These are phyloP conservation scores for Fusarium floridanum DNA, from an alignment of 2,329 filamentous ascomycete species.

Conservation along the genomic window DNA sequence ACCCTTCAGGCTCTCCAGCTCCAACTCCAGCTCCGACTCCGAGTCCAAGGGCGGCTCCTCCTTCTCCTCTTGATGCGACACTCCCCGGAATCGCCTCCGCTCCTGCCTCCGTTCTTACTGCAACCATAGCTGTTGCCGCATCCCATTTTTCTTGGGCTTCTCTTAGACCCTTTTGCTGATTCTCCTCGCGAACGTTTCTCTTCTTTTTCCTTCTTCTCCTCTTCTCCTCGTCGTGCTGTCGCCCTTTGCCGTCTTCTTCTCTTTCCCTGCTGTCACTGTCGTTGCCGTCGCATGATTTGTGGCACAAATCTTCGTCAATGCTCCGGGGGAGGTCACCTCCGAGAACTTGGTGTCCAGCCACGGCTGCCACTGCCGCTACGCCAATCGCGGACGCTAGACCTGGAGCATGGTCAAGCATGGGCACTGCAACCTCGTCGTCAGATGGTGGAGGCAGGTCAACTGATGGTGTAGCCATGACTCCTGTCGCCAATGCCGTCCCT, in stretches of 20 bases:
- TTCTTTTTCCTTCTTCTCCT: background rate
- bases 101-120: conserved; percentile 31
- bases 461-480: conserved; percentile 44
- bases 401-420: conserved; percentile 44
- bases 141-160: conserved; percentile 42
- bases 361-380: conserved; percentile 42
- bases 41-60: background rate
- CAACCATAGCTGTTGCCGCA: conserved; percentile 30
- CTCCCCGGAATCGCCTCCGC: conserved; percentile 30
- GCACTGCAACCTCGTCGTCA: conserved; percentile 42
- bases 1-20: conserved; percentile 19
- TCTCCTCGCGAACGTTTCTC: conserved; percentile 25
- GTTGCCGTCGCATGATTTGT: conserved; percentile 16
- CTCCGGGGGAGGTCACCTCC: conserved; percentile 28
- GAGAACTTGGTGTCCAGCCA: conserved; percentile 28
- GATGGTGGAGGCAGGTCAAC: conserved; percentile 43
- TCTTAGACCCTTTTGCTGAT: conserved; percentile 36
- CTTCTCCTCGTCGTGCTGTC: background rate
- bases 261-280: conserved; percentile 5
- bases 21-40: background rate
- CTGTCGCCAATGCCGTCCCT: background rate
- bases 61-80: conserved; percentile 21
- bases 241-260: conserved; percentile 4
- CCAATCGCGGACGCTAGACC: conserved; percentile 45
- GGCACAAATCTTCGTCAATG: conserved; percentile 17